A percentile compares a stretch with the other conserved stretches of the same genome.
Conservation (phyloP, 2,329 filamentous ascomycete species). For the Trichoderma gracile region DNA sequence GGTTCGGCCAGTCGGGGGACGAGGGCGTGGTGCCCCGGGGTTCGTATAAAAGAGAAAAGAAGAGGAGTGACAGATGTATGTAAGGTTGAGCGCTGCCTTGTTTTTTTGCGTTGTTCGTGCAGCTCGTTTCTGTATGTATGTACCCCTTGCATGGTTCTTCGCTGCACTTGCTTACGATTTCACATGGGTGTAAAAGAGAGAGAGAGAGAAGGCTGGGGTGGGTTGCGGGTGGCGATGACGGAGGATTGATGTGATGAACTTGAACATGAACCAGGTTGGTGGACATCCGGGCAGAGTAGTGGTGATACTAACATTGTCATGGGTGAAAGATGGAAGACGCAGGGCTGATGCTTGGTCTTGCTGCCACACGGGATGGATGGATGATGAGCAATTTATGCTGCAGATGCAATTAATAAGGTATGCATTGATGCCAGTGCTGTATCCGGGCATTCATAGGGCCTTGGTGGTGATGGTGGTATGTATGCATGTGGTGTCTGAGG, state of each 20-base stretch:
- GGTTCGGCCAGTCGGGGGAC: conserved; percentile 10
- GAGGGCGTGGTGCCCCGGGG: neutral
- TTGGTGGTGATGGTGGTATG: too few relatives aligned
- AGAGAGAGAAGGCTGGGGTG: neutral
- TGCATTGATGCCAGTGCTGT: neutral
- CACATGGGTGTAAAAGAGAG: neutral
- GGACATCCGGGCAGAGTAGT: neutral
- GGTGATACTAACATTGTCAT: neutral
- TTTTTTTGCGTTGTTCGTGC: neutral
- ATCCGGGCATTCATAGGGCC: neutral
- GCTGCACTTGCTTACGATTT: neutral
- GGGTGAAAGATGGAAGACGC: too few relatives aligned
- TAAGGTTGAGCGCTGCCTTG: neutral
- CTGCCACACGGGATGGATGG: conserved; percentile 9
- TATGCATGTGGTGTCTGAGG: neutral
- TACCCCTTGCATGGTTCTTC: neutral
- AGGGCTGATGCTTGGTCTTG: neutral
- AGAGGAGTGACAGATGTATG: neutral
- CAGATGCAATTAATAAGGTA: conserved; percentile 10
- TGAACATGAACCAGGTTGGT: neutral
- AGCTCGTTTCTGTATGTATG: neutral
- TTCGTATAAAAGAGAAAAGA: neutral
- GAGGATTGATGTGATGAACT: neutral
- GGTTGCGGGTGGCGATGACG: neutral
- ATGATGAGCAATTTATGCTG: neutral